phyloP scores from a whole-genome alignment of 495 filamentous ascomycete genomes.

The Aspergillus conjunctus region DNA sequence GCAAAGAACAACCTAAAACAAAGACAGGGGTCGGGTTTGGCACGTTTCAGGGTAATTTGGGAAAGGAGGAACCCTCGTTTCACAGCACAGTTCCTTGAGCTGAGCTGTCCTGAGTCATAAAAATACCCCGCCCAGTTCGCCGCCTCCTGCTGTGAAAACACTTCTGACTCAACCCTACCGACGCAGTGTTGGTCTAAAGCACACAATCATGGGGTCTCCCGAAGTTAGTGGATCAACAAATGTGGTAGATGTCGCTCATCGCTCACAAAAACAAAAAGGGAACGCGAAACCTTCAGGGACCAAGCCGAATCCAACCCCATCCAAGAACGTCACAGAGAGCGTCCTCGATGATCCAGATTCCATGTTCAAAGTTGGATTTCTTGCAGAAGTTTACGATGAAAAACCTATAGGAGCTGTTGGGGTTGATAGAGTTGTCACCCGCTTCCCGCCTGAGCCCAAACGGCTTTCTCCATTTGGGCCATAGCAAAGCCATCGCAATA shows the following conservation, averaged over 20 bases:
- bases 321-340: not conserved
- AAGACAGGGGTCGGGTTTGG: no score
- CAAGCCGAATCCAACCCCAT: not conserved
- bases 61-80: no score
- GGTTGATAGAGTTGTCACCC: not conserved
- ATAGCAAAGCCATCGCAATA: conserved; percentile 7
- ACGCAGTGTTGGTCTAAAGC: not conserved
- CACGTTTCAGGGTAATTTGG: no score
- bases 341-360: conserved; percentile 1
- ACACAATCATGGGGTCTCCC: not conserved
- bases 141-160: no score
- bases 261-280: not conserved
- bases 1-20: no score
- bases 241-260: not conserved
- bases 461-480: conserved; percentile 5
- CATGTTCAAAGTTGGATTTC: conserved; percentile 8
- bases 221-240: not conserved
- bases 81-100: no score
- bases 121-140: no score
- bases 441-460: conserved; percentile 9
- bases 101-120: no score
- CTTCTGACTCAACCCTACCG: not conserved
- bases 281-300: not conserved
- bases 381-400: not conserved
- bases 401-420: not conserved